A percentile compares a stretch with the other conserved stretches of the same genome.
phyloP scores from a whole-genome alignment of 73 alveolate genomes.

The Paramecium tetraurelia region DNA sequence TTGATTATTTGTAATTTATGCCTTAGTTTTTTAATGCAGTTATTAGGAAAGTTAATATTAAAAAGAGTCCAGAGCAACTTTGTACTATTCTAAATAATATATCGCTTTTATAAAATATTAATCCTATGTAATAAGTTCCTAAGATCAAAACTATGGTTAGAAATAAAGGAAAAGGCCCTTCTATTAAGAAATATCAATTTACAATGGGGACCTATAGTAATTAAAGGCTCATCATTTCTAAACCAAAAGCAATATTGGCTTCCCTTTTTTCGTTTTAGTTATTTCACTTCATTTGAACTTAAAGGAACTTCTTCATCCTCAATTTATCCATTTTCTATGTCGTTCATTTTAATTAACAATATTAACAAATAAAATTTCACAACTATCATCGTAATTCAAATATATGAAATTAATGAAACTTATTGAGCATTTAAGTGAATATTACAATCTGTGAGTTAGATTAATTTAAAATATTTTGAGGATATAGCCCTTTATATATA shows the following conservation, averaged over 20 bases:
- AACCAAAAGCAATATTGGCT: not conserved
- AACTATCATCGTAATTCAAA: not conserved
- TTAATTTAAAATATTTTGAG: not conserved
- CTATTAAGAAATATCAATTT: not conserved
- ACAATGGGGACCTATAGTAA: conserved; percentile 6
- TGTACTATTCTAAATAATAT: not conserved
- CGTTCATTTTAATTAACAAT: not conserved
- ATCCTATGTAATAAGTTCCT: not conserved
- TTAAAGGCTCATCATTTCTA: not conserved
- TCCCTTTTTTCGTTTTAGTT: not conserved
- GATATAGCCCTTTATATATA: not conserved
- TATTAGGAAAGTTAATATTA: not conserved
- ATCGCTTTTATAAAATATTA: not conserved
- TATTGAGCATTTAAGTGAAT: not conserved
- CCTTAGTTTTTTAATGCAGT: not conserved
- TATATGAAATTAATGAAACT: not conserved
- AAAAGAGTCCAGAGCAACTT: not conserved
- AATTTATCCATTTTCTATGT: not conserved
- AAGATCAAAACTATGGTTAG: not conserved
- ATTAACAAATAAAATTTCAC: not conserved
- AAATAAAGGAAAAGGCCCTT: not conserved
- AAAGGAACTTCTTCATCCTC: not conserved
- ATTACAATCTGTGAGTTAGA: not conserved
- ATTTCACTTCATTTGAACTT: not conserved
- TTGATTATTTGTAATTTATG: not conserved